Evolutionary conservation across 2,329 filamentous ascomycete genomes (phyloP).

Genomic region (Metarhizium rileyi): DNA sequence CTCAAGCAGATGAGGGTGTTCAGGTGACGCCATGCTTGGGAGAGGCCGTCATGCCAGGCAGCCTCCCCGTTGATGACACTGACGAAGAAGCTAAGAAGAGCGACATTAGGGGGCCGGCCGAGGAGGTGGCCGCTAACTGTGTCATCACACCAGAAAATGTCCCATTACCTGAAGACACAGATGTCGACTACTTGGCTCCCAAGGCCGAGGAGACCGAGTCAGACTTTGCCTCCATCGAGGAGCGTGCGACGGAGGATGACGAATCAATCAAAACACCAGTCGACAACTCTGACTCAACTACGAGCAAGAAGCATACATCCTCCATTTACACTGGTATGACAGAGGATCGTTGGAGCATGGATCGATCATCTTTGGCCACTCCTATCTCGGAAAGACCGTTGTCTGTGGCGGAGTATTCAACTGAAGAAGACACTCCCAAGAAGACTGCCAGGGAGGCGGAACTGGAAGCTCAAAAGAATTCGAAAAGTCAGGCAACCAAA

Average conservation of each 20-base stretch:
- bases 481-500: not conserved
- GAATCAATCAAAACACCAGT: slow-evolving; percentile 3
- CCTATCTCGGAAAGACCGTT: slow-evolving; percentile 27
- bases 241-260: slow-evolving; percentile 2
- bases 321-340: slow-evolving; percentile 28
- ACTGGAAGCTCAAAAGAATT: not conserved
- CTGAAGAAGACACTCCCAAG: slow-evolving; percentile 22
- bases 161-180: slow-evolving; percentile 4
- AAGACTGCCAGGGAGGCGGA: slow-evolving; percentile 16
- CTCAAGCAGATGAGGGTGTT: not conserved
- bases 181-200: not conserved
- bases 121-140: not conserved
- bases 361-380: slow-evolving; percentile 27
- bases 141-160: not conserved
- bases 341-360: slow-evolving; percentile 27
- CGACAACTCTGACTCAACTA: slow-evolving; percentile 19
- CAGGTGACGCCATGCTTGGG: slow-evolving; percentile 1
- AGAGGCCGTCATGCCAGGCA: not conserved
- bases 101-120: not conserved
- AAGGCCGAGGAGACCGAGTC: not conserved
- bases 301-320: slow-evolving; percentile 25
- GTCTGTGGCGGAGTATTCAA: slow-evolving; percentile 21
- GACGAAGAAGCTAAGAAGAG: slow-evolving; percentile 2
- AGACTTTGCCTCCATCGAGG: not conserved
- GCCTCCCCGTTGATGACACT: not conserved